Evolutionary conservation across 176 grass and related monocot genomes (phyloP), one percentile per base, ranked within the genome.

Genomic region (Carex cristatella): DNA sequence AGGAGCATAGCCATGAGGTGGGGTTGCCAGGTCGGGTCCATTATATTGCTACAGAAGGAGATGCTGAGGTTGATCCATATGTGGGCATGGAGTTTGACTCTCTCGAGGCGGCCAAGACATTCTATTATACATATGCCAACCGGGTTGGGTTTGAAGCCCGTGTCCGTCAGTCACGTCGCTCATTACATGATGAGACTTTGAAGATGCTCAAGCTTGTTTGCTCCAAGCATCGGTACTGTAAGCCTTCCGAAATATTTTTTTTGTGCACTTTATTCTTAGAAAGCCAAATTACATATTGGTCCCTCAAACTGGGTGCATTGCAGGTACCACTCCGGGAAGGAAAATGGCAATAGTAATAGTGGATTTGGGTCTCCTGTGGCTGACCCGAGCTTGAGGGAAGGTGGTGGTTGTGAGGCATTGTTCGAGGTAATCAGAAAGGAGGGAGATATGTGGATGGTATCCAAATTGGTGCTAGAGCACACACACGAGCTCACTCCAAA

Each of bases 151-250:
- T 98, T 76, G 95, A 98, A 87, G 92, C 86, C 69, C 95, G 95
- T 13, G 89, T 98, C 3, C 91, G 95, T 27, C 92, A 94, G 73
- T 98, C 95, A 14, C 89, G 95, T 12, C 79, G 79, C 19, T 94
- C 94, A 37, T 90, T 92, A 4, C 91, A 94, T 10, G 95, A 93
- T 78, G 92, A 98, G 38, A 91, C 95, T 74, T 84, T 94, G 62
- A 98, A 98, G 88, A 98, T 98, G 95, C 80, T 98, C 75, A 98
- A 98, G 82, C 95, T 98, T 75, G 95, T 98, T 71, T 98, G 95
- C 86, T 98, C 95, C 1, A 98, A 89, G 80, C 95, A 98, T 76
- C 87, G 95, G 1, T 81, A 61, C 56, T 31, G 9, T 42, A 81
- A 65, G 14, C 57, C 48, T 77, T 77, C 49, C 2, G 15, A 77